Evolutionary conservation across 805 yeast genomes (phyloP), one percentile per base, ranked within the genome.

Genomic region (Danielia reshetovae): DNA sequence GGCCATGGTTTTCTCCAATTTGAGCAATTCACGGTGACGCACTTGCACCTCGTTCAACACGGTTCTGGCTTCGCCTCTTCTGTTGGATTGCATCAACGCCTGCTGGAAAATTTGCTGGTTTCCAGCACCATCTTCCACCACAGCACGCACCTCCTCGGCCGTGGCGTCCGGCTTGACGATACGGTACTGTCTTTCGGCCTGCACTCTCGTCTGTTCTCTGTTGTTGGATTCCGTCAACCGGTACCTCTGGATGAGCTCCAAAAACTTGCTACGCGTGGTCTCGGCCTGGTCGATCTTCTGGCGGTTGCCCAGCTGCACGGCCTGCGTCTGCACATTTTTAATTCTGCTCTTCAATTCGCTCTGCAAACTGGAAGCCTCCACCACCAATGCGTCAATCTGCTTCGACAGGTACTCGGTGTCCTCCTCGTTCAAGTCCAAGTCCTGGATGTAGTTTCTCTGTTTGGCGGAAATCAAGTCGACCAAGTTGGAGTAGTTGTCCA

Each of bases 41-140:
- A 85, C 80, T 67, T 90, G 96, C 38, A 93, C 97, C 67, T 93
- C 97, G 53, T 87, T 85, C 51, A 93, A 74, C 2, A 94, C 97
- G 22, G 96, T 79, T 60, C 93, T 79, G 27, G 97, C 97, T 65
- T 93, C 96, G 50, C 95, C 95, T 56, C 88, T 77, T 65, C 95
- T 81, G 57, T 85, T 85, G 35, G 88, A 81, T 62, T 83, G 83
- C 68, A 82, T 70, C 45, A 87, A 72, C 12, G 97, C 97, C 64
- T 88, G 95, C 40, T 94, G 87, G 66, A 93, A 93, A 51, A 89
- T 85, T 66, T 90, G 97, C 57, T 83, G 88, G 35, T 87, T 84
- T 46, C 83, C 85, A 36, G 77, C 77, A 12, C 55, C 55, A 52
- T 87, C 94, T 49, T 82, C 89, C 39, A 89, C 80, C 32, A 89